A percentile compares a stretch with the other conserved stretches of the same genome.
phyloP scores from a whole-genome alignment of 129 eudicot genomes.

The Rutidosis leptorrhynchoides region DNA sequence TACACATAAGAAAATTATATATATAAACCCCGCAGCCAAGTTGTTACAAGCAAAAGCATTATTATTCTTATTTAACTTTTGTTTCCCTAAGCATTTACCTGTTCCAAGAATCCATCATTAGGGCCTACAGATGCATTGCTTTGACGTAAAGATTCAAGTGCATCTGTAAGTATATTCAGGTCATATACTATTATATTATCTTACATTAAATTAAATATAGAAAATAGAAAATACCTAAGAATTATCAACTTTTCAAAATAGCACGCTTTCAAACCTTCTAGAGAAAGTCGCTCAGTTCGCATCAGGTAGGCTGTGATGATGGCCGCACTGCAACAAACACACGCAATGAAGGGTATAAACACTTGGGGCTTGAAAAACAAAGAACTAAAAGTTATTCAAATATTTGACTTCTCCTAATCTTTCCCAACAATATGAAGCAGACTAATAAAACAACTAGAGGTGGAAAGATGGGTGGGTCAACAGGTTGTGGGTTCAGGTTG shows the following conservation, averaged over 20 bases:
- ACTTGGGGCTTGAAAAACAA: conserved; percentile 38
- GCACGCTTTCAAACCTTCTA: conserved; percentile 55
- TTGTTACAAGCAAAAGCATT: neutral
- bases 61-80: conserved; percentile 9
- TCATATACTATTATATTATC: no score
- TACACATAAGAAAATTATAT: neutral
- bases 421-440: conserved; percentile 7
- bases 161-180: conserved; percentile 44
- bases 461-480: conserved; percentile 1
- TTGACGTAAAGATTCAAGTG: conserved; percentile 73
- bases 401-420: conserved; percentile 23
- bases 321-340: conserved; percentile 94
- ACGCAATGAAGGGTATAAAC: conserved; percentile 61
- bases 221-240: neutral
- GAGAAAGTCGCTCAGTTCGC: conserved; percentile 79
- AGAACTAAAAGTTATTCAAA: conserved; percentile 33
- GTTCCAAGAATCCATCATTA: conserved; percentile 93
- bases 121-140: conserved; percentile 85
- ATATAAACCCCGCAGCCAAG: conserved; percentile 3
- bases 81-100: conserved; percentile 41
- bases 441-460: neutral
- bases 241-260: conserved; percentile 13
- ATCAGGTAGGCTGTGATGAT: conserved; percentile 90
- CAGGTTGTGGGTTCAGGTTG: neutral
- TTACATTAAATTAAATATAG: no score